phyloP scores from a whole-genome alignment of 495 filamentous ascomycete species.

The Xylaria venustula region DNA sequence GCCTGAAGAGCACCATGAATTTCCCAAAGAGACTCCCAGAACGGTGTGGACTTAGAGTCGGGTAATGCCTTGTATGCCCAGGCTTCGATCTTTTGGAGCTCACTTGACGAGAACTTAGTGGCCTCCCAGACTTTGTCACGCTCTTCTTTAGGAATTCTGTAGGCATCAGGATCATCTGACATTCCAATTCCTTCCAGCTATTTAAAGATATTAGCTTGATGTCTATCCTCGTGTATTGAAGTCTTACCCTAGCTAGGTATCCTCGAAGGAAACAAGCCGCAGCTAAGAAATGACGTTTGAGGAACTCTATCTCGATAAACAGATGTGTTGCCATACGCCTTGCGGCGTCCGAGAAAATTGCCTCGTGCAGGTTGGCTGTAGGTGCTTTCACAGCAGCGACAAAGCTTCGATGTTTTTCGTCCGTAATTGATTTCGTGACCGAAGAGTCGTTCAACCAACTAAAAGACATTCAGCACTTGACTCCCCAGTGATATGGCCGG shows the following conservation, averaged over 20 bases:
- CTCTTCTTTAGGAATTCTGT: not conserved
- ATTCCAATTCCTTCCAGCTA: conserved; percentile 23
- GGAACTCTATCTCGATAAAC: conserved; percentile 27
- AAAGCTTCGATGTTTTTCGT: conserved; percentile 15
- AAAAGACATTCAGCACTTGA: not conserved
- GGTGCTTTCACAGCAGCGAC: conserved; percentile 16
- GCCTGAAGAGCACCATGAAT: conserved; percentile 34
- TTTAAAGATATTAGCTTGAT: conserved; percentile 11
- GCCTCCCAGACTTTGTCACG: conserved; percentile 12
- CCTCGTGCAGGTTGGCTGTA: conserved; percentile 22
- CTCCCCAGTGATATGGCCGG: not conserved
- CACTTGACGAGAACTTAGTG: conserved; percentile 11
- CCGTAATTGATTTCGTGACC: conserved; percentile 29
- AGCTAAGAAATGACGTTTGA: conserved; percentile 23
- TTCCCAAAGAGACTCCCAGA: conserved; percentile 33
- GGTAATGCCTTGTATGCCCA: conserved; percentile 18
- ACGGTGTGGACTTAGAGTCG: conserved; percentile 15
- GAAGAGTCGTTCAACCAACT: conserved; percentile 36
- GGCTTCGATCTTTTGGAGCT: conserved; percentile 18
- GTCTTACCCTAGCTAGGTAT: conserved; percentile 25
- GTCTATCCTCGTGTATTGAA: not conserved
- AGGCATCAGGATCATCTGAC: conserved; percentile 16
- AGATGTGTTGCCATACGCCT: conserved; percentile 24
- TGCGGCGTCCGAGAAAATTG: conserved; percentile 19
- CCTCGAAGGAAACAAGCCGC: conserved; percentile 25